Evolutionary conservation across 140 eudicot species (phyloP).

Genomic region (Ambrosia hybrid): DNA sequence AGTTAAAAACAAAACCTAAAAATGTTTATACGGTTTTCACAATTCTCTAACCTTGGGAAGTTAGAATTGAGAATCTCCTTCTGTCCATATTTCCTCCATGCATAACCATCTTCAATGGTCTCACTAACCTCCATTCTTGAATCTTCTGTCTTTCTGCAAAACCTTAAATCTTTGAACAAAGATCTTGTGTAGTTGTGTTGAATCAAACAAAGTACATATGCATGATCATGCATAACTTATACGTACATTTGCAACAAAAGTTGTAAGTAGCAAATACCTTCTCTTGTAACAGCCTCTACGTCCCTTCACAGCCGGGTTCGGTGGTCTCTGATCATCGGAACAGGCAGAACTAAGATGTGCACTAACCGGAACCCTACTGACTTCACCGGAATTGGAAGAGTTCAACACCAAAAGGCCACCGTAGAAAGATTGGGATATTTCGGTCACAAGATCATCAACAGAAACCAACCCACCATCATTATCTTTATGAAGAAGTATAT

Average conservation of each 20-base stretch:
- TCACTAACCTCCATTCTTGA: slow-evolving; percentile 34
- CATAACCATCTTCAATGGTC: slow-evolving; percentile 52
- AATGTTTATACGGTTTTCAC: background rate
- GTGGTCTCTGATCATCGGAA: slow-evolving; percentile 31
- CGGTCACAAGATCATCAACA: slow-evolving; percentile 40
- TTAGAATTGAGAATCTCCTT: slow-evolving; percentile 57
- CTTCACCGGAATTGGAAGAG: slow-evolving; percentile 25
- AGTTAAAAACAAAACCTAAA: too few species aligned
- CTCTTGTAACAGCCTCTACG: slow-evolving; percentile 77
- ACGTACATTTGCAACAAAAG: background rate
- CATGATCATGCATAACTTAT: background rate
- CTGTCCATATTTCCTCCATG: slow-evolving; percentile 93
- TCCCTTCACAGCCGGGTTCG: slow-evolving; percentile 35
- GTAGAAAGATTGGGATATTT: slow-evolving; percentile 51
- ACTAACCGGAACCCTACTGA: slow-evolving; percentile 7
- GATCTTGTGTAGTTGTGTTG: background rate
- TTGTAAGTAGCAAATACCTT: slow-evolving; percentile 37
- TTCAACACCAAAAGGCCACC: slow-evolving; percentile 36
- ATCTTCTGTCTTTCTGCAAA: slow-evolving; percentile 47
- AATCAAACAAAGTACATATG: background rate
- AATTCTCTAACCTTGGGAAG: slow-evolving; percentile 48
- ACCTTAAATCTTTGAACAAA: background rate
- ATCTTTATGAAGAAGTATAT: slow-evolving; percentile 23
- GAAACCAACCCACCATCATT: slow-evolving; percentile 30
- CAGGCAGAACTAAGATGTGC: background rate